Evolutionary conservation across 2,329 filamentous ascomycete species (phyloP).

Genomic region (Venturia asperata): DNA sequence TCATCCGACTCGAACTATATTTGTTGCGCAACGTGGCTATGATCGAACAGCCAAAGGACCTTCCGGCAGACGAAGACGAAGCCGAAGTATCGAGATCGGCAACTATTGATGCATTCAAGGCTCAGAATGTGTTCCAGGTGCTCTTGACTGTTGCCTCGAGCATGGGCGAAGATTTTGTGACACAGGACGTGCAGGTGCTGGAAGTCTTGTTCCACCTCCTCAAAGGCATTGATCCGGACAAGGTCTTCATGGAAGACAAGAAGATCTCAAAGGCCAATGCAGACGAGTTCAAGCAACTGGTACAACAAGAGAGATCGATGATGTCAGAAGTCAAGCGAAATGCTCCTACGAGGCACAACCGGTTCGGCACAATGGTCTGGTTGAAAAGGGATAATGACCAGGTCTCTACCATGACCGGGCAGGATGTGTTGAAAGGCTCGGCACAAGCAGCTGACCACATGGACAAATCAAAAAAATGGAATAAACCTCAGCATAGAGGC

Average conservation of each 20-base stretch:
- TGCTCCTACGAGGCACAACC: conserved; percentile 79
- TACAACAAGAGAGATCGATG: conserved; percentile 81
- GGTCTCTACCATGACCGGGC: conserved; percentile 79
- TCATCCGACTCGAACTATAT: conserved; percentile 84
- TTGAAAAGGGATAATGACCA: conserved; percentile 80
- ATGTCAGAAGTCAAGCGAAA: conserved; percentile 67
- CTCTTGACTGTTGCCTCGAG: conserved; percentile 83
- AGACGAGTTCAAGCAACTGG: conserved; percentile 64
- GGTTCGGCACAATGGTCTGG: conserved; percentile 97
- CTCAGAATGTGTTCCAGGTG: conserved; percentile 82
- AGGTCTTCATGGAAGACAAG: conserved; percentile 76
- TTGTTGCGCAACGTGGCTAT: conserved; percentile 83
- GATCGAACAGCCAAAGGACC: conserved; percentile 66
- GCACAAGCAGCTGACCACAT: conserved; percentile 74
- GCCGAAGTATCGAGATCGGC: conserved; percentile 80
- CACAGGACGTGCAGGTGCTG: conserved; percentile 81
- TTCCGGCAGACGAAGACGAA: conserved; percentile 79
- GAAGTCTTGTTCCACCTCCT: conserved; percentile 89
- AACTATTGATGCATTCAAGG: conserved; percentile 80
- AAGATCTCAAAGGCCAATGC: conserved; percentile 62
- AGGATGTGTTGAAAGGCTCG: conserved; percentile 70
- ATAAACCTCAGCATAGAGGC: conserved; percentile 59
- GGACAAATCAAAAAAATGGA: conserved; percentile 85
- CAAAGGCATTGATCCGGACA: conserved; percentile 77
- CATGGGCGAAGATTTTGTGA: conserved; percentile 86